phyloP scores from a whole-genome alignment of 768 basidiomycete genomes.

The Pseudohyphozyma bogoriensis region DNA sequence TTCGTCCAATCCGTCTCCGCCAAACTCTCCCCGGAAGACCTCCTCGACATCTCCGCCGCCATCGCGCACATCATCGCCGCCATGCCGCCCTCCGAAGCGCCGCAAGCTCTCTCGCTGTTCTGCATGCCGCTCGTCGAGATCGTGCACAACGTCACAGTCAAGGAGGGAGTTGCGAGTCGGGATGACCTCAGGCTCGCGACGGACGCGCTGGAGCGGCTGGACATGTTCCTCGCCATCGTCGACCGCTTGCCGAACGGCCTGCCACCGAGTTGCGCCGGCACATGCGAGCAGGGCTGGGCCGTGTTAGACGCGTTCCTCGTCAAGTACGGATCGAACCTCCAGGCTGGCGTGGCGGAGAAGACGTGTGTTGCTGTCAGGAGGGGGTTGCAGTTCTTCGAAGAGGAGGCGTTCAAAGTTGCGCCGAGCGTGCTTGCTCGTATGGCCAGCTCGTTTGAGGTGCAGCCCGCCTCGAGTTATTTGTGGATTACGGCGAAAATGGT shows the following conservation, averaged over 20 bases:
- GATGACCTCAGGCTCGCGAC: slow-evolving; percentile 50
- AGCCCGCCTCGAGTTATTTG: slow-evolving; percentile 69
- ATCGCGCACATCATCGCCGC: slow-evolving; percentile 89
- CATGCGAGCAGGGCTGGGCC: slow-evolving; percentile 67
- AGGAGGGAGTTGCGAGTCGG: slow-evolving; percentile 48
- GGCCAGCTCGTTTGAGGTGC: slow-evolving; percentile 58
- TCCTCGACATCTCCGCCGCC: slow-evolving; percentile 85
- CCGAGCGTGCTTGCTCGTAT: slow-evolving; percentile 64
- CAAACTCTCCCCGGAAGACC: slow-evolving; percentile 75
- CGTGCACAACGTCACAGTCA: slow-evolving; percentile 55
- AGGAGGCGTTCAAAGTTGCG: slow-evolving; percentile 52
- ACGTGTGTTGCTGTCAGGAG: slow-evolving; percentile 73
- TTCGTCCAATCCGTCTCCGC: slow-evolving; percentile 72
- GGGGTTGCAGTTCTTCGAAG: slow-evolving; percentile 66
- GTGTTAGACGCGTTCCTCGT: slow-evolving; percentile 70
- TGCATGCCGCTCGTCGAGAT: slow-evolving; percentile 69
- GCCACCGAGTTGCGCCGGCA: slow-evolving; percentile 66
- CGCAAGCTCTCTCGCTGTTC: slow-evolving; percentile 76
- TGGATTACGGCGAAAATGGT: slow-evolving; percentile 89
- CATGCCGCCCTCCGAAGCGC: slow-evolving; percentile 82
- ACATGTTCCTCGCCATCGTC: slow-evolving; percentile 79
- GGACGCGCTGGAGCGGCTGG: slow-evolving; percentile 86
- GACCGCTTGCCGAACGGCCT: slow-evolving; percentile 62
- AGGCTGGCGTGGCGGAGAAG: slow-evolving; percentile 69
- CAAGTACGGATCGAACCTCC: slow-evolving; percentile 61